Evolutionary conservation across 2,329 filamentous ascomycete genomes (phyloP).

Genomic region (Balansia obtecta): DNA sequence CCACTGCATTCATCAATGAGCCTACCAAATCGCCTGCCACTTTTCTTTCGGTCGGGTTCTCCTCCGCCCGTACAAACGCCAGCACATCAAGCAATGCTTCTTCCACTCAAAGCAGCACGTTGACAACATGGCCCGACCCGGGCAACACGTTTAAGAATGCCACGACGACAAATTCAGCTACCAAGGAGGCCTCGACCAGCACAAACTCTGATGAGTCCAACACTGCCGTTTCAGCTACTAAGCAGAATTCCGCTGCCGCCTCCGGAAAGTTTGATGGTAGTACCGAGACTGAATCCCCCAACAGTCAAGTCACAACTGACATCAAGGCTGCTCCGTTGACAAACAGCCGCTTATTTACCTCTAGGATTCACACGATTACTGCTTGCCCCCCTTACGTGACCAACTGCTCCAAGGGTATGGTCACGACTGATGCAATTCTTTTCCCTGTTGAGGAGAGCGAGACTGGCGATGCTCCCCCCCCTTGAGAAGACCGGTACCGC

Average conservation of each 20-base stretch:
- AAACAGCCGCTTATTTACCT: no score
- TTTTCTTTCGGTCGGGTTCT: conserved; percentile 5
- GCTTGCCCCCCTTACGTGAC: conserved; percentile 30
- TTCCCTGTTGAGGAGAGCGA: conserved; percentile 4
- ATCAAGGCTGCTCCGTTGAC: no score
- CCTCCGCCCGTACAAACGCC: conserved; percentile 1
- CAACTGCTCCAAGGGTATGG: conserved; percentile 18
- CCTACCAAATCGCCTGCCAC: no score
- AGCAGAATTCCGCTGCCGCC: no score
- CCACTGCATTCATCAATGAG: no score
- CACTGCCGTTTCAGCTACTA: no score
- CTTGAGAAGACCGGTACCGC: neutral
- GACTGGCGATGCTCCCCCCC: neutral
- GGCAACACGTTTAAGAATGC: neutral
- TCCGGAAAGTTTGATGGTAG: no score
- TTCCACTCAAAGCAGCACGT: conserved; percentile 3
- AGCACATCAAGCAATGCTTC: conserved; percentile 5
- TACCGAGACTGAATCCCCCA: no score
- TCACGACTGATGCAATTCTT: conserved; percentile 6
- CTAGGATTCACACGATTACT: conserved; percentile 35
- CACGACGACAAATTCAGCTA: neutral
- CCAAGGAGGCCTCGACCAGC: neutral
- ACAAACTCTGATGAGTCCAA: neutral
- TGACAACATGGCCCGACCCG: neutral
- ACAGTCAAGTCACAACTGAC: no score